Percentiles rank a stretch among this genome's conserved stretches.
Evolutionary conservation across 106 monocot species (phyloP).

Genomic region (Acorus gramineus): DNA sequence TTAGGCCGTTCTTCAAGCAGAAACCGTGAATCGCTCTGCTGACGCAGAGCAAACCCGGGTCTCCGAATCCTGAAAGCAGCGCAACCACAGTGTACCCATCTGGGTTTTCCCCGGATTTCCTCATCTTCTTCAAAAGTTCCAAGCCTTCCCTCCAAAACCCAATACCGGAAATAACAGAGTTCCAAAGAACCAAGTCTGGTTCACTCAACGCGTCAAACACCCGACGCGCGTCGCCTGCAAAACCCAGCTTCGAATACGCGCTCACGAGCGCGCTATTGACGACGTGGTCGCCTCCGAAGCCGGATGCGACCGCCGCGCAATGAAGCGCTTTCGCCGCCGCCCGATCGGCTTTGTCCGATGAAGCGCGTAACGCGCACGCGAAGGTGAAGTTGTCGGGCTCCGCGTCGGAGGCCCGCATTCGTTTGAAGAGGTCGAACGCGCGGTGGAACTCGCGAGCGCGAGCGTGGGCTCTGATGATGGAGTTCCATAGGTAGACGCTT

Average conservation of each 20-base stretch:
- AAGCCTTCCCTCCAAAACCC: conserved; percentile 40
- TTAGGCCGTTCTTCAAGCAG: conserved; percentile 42
- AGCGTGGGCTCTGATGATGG: conserved; percentile 54
- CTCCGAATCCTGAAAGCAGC: conserved; percentile 38
- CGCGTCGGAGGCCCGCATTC: conserved; percentile 15
- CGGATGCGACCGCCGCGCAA: conserved; percentile 17
- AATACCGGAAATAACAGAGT: conserved; percentile 38
- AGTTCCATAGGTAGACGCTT: conserved; percentile 32
- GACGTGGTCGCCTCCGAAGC: conserved; percentile 18
- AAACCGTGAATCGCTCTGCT: conserved; percentile 45
- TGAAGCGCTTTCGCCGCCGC: conserved; percentile 17
- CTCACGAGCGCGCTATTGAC: conserved; percentile 25
- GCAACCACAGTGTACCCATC: conserved; percentile 62
- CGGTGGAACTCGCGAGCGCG: conserved; percentile 15
- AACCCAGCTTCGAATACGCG: conserved; percentile 39
- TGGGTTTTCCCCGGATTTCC: conserved; percentile 15
- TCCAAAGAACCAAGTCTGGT: conserved; percentile 49
- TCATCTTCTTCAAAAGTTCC: conserved; percentile 30
- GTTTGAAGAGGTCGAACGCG: conserved; percentile 34
- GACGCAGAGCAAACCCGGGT: conserved; percentile 8
- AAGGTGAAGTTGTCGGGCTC: conserved; percentile 49
- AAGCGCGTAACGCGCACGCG: conserved; percentile 47
- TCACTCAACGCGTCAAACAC: conserved; percentile 30
- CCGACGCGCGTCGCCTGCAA: conserved; percentile 9
- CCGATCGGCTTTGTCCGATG: conserved; percentile 24